Evolutionary conservation across 2,329 filamentous ascomycete species (phyloP).

Genomic region (Akanthomyces dipterigenus): DNA sequence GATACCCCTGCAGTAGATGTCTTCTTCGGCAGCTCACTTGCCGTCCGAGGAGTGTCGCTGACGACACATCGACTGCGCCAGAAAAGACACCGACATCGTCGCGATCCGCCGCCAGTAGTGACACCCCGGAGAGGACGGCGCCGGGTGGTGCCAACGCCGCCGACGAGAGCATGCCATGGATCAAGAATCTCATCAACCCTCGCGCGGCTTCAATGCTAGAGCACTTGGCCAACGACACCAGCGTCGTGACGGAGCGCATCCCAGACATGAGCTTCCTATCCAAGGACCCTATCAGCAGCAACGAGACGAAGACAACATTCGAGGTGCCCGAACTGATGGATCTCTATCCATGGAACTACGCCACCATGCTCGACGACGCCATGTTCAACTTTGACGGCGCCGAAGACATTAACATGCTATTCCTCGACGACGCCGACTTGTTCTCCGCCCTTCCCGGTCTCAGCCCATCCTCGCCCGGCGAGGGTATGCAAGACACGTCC

Average conservation of each 20-base stretch:
- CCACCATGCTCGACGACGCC: slow-evolving; percentile 9
- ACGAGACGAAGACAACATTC: background rate
- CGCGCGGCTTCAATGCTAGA: slow-evolving; percentile 19
- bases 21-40: slow-evolving; percentile 15
- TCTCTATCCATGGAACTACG: slow-evolving; percentile 15
- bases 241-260: background rate
- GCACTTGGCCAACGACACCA: slow-evolving; percentile 13
- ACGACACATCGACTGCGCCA: background rate
- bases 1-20: slow-evolving; percentile 21
- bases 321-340: slow-evolving; percentile 1
- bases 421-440: slow-evolving; percentile 9
- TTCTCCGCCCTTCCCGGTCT: background rate
- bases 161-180: slow-evolving; percentile 16
- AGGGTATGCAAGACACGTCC: background rate
- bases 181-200: slow-evolving; percentile 21
- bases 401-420: background rate
- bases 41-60: background rate
- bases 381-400: slow-evolving; percentile 3
- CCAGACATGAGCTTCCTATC: slow-evolving; percentile 8
- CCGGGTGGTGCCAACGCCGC: background rate
- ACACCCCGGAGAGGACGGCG: background rate
- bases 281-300: background rate
- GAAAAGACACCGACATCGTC: background rate
- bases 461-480: background rate
- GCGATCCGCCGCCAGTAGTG: background rate